Percentiles rank a stretch among this genome's conserved stretches.
These are phyloP conservation scores for Parafenestella ontariensis DNA, from an alignment of 2,329 filamentous ascomycete genomes.

Conservation along the genomic window DNA sequence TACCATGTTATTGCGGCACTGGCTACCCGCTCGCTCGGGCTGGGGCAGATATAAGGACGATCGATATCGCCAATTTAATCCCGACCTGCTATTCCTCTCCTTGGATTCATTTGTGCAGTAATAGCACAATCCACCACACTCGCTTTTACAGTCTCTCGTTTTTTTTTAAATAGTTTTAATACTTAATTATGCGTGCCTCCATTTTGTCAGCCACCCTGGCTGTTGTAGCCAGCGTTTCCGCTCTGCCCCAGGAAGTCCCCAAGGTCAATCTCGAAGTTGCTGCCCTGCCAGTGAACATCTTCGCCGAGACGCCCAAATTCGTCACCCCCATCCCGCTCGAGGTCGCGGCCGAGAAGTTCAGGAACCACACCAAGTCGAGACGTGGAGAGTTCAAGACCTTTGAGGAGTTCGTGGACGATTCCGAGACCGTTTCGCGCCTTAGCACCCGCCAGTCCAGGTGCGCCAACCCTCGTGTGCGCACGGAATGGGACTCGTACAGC, in stretches of 20 bases:
- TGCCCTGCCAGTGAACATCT: conserved; percentile 15
- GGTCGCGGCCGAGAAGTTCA: conserved; percentile 7
- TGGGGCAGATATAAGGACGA: conserved; percentile 17
- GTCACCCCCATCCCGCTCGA: conserved; percentile 13
- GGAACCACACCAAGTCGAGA: too few relatives aligned
- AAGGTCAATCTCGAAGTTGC: conserved; percentile 1
- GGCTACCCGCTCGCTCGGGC: neutral
- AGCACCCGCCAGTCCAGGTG: conserved; percentile 47
- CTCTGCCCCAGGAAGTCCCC: conserved; percentile 16
- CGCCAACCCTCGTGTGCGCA: conserved; percentile 36
- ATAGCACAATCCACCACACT: conserved; percentile 9
- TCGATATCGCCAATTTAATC: conserved; percentile 4
- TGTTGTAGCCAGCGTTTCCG: conserved; percentile 14
- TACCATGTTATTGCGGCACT: neutral
- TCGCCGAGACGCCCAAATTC: conserved; percentile 12
- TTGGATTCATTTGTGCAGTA: neutral
- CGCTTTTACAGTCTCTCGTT: conserved; percentile 10
- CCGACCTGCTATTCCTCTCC: neutral
- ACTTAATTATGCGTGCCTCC: conserved; percentile 24
- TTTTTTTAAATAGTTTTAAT: conserved; percentile 11
- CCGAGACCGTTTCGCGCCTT: conserved; percentile 52
- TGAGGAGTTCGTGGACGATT: too few relatives aligned
- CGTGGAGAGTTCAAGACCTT: too few relatives aligned
- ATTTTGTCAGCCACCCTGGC: conserved; percentile 26
- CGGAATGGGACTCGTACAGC: conserved; percentile 41